A percentile compares a stretch with the other conserved stretches of the same genome.
Evolutionary conservation across 176 grass and related monocot species (phyloP).

Genomic region (Oryza longistaminata): DNA sequence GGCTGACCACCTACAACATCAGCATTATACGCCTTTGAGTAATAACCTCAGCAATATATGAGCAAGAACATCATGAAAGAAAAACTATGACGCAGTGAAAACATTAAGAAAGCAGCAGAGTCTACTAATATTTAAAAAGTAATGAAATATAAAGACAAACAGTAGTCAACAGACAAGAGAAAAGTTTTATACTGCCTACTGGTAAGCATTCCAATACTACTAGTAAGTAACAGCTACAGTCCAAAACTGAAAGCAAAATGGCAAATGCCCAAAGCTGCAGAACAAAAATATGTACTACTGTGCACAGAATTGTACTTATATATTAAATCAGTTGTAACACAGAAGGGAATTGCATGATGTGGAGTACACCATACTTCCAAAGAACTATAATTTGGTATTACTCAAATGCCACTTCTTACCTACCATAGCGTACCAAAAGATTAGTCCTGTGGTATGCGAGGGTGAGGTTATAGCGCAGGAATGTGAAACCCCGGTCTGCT

Average conservation of each 20-base stretch:
- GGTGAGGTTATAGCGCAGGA: constrained; percentile 83
- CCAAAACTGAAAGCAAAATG: neutral
- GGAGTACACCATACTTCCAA: neutral
- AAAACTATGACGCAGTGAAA: neutral
- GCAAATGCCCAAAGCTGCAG: neutral
- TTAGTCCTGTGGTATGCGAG: constrained; percentile 90
- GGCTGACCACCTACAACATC: constrained; percentile 68
- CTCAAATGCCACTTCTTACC: constrained; percentile 63
- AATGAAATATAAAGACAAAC: neutral
- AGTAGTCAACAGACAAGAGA: neutral
- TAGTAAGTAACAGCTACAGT: neutral
- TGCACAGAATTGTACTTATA: neutral
- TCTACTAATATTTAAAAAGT: neutral
- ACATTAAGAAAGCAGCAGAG: neutral
- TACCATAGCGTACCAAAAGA: constrained; percentile 85
- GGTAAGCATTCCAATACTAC: constrained; percentile 8
- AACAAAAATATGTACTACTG: neutral
- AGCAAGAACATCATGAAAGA: neutral
- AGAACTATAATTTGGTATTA: neutral
- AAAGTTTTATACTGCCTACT: neutral
- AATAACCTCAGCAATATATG: constrained; percentile 9
- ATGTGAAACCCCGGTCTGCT: constrained; percentile 88
- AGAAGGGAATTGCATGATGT: neutral
- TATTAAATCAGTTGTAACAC: neutral
- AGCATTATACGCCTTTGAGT: neutral